Evolutionary conservation across 2,329 filamentous ascomycete species (phyloP).

Genomic region (Tolypocladium cylindrosporum): DNA sequence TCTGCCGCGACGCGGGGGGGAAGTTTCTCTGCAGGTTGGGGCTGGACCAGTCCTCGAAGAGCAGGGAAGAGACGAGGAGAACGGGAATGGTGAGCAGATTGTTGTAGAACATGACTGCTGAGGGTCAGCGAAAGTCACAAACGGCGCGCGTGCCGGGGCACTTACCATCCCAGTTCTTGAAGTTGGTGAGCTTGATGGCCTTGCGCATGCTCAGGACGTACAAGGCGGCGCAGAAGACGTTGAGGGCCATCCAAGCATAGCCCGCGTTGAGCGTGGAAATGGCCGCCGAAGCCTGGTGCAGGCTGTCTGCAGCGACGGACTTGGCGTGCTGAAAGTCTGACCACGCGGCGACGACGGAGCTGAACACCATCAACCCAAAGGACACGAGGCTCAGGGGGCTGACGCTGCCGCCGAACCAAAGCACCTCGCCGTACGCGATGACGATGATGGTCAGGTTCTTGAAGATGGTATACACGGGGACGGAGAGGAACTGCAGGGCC

Average conservation of each 20-base stretch:
- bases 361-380: constrained; percentile 93
- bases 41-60: constrained; percentile 87
- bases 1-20: constrained; percentile 68
- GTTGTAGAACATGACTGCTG: constrained; percentile 97
- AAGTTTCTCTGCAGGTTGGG: constrained; percentile 82
- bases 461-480: constrained; percentile 99
- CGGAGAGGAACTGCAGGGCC: constrained; percentile 90
- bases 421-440: constrained; percentile 94
- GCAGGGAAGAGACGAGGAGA: constrained; percentile 68
- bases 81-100: constrained; percentile 94
- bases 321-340: constrained; percentile 87
- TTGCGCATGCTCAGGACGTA: constrained; percentile 94
- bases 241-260: constrained; percentile 96
- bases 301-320: constrained; percentile 43
- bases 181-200: constrained; percentile 98
- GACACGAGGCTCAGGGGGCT: constrained; percentile 80
- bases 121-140: constrained; percentile 17
- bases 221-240: constrained; percentile 87
- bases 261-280: constrained; percentile 88
- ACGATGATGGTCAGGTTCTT: constrained; percentile 99
- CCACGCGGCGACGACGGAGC: constrained; percentile 92
- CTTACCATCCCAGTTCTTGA: constrained; percentile 99
- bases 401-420: constrained; percentile 95
- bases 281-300: constrained; percentile 59
- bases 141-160: constrained; percentile 13